Evolutionary conservation across 768 basidiomycete species (phyloP).

Genomic region (Udeniomyces megalosporus): DNA sequence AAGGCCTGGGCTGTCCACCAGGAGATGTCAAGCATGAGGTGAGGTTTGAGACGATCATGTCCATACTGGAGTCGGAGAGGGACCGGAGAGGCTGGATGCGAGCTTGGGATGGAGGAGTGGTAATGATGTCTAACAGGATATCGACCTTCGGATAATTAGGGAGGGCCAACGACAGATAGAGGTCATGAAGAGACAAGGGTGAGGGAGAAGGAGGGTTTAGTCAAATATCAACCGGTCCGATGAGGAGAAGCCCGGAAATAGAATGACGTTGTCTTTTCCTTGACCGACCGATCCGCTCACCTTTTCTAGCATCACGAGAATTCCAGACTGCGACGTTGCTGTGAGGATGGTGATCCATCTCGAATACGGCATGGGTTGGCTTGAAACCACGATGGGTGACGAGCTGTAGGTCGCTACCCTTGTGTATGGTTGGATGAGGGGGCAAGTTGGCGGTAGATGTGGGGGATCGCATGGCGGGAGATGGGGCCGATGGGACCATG

Average conservation of each 20-base stretch:
- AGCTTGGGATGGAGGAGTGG: background rate
- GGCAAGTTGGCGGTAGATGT: no score
- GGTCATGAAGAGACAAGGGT: background rate
- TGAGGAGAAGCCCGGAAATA: background rate
- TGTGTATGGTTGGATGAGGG: no score
- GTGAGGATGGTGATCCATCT: background rate
- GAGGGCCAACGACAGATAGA: background rate
- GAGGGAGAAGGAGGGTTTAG: background rate
- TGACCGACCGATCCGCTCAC: background rate
- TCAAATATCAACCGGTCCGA: no score
- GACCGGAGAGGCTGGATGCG: background rate
- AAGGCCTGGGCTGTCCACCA: slow-evolving; percentile 10
- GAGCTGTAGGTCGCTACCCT: no score
- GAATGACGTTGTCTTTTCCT: no score
- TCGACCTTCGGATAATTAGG: background rate
- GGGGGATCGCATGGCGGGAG: no score
- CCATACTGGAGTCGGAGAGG: background rate
- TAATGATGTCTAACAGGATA: background rate
- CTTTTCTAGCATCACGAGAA: background rate
- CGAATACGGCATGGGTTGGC: slow-evolving; percentile 1
- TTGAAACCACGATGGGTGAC: no score
- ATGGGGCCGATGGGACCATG: no score
- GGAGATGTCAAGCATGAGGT: background rate
- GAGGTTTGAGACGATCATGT: background rate
- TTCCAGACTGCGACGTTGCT: background rate